phyloP scores from a whole-genome alignment of 2,329 filamentous ascomycete genomes.

The Fusarium subtropicale region DNA sequence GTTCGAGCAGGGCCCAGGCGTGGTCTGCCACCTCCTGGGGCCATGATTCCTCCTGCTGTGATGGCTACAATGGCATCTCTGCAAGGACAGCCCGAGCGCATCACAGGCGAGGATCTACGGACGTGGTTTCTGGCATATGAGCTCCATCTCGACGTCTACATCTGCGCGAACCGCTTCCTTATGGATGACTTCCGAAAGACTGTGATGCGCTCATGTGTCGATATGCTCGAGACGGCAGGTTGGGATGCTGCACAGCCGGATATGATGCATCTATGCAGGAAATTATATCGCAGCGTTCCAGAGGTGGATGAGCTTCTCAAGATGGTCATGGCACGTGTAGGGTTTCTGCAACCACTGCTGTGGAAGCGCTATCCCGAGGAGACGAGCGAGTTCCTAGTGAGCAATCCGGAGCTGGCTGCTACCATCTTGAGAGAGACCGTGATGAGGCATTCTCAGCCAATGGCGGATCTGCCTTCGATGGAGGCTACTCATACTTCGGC shows the following conservation, averaged over 20 bases:
- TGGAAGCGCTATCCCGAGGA: constrained; percentile 57
- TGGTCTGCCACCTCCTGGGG: constrained; percentile 10
- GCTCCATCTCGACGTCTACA: constrained; percentile 62
- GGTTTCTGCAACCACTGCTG: constrained; percentile 60
- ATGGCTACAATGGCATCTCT: constrained; percentile 5
- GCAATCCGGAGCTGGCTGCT: constrained; percentile 59
- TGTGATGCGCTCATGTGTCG: constrained; percentile 57
- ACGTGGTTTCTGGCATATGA: constrained; percentile 62
- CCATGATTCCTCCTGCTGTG: constrained; percentile 6
- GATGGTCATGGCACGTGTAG: constrained; percentile 62
- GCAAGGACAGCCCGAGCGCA: constrained; percentile 42
- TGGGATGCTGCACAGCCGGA: constrained; percentile 57
- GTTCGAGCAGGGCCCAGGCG: constrained; percentile 19
- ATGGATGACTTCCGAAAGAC: constrained; percentile 59
- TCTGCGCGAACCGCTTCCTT: constrained; percentile 61
- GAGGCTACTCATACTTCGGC: constrained; percentile 43
- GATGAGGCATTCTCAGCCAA: constrained; percentile 52
- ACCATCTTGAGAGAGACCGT: constrained; percentile 62
- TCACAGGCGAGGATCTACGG: constrained; percentile 58
- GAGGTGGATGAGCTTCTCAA: constrained; percentile 58
- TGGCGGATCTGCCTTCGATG: constrained; percentile 59
- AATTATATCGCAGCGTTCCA: constrained; percentile 58
- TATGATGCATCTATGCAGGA: constrained; percentile 58
- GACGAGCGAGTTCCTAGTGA: constrained; percentile 57
- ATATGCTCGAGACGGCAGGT: constrained; percentile 60